phyloP scores from a whole-genome alignment of 2,329 filamentous ascomycete species.

The Fusarium musae region DNA sequence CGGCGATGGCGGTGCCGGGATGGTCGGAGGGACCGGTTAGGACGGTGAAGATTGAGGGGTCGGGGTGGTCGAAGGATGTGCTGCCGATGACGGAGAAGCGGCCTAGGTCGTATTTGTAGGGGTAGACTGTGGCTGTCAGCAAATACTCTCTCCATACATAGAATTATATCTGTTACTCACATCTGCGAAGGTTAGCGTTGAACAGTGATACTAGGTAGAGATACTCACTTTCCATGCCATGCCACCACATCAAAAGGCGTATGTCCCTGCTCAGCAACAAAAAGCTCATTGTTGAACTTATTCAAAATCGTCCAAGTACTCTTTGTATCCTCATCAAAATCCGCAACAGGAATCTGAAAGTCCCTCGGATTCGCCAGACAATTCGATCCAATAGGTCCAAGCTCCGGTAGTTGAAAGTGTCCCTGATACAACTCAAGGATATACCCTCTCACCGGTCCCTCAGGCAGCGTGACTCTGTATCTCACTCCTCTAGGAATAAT shows the following conservation, averaged over 20 bases:
- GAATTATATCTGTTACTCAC: neutral
- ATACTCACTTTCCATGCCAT: constrained; percentile 82
- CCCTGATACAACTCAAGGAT: constrained; percentile 79
- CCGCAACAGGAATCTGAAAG: constrained; percentile 77
- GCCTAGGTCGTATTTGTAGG: constrained; percentile 84
- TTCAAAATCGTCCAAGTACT: constrained; percentile 62
- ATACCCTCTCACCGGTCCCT: constrained; percentile 74
- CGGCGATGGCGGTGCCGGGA: constrained; percentile 72
- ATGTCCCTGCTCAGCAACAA: constrained; percentile 67
- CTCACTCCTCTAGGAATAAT: constrained; percentile 79
- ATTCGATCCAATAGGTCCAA: constrained; percentile 79
- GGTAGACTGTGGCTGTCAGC: constrained; percentile 48
- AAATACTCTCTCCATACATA: rapidly evolving
- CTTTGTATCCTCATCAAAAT: constrained; percentile 71
- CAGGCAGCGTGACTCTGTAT: constrained; percentile 73
- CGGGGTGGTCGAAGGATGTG: constrained; percentile 74
- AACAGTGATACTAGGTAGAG: rapidly evolving
- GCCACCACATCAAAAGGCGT: constrained; percentile 83
- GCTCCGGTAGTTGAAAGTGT: constrained; percentile 75
- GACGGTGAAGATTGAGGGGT: constrained; percentile 82
- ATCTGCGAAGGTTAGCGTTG: constrained; percentile 17
- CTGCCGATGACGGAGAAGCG: constrained; percentile 80
- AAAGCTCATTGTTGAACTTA: constrained; percentile 75
- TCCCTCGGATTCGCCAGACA: constrained; percentile 78
- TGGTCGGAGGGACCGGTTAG: constrained; percentile 70